Evolutionary conservation across 768 basidiomycete species (phyloP), one percentile per base, ranked within the genome.

Genomic region (Pleurotus eryngii): DNA sequence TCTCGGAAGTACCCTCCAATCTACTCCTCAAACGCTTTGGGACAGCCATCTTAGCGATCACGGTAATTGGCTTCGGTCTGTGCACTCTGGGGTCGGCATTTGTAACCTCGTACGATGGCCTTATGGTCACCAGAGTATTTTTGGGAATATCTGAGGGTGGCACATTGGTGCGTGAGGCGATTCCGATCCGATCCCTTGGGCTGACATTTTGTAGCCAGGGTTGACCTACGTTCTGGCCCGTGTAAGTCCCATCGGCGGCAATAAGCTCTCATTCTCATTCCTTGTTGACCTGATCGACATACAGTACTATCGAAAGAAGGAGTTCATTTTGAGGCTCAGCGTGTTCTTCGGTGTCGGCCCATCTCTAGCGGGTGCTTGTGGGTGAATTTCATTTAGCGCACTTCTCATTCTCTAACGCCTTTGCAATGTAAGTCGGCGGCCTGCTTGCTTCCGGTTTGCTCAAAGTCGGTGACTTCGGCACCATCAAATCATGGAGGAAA

Each of bases 71-170:
- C 3, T 79, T 79, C 57, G 76, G 77, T 3, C 58, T 69, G 3
- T 60, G 73, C 12, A 68, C 75, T 5, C 68, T 79, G 7, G 69
- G 68, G 14, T 73, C 76, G 0, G 76, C 76, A 0, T 78, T 78
- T 43, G 68, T 77, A 14, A 64, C 67, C 27, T 70, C 65, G 39
- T 75, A 70, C 57, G 56, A 63, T 3, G 68, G 68, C 0, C 61
- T 79, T 20, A 64, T 77, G 5, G 72, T 63, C 4, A 75, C 74
- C 0, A 64, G 77, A 37, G 67, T 77, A 1, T 70, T 79, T 46
- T 63, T 79, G 15, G 76, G 76, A 37, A 66, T 77, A 14, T 69
- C 73, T 22, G 77, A 79, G 60, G 75, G 74, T 12, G 76, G 76
- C 26, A 75, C 75, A 0, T 57, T 79, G 67, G 76, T 76, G 49